Conservation (phyloP, 345 rosid genomes). For the Citrus maxima region DNA sequence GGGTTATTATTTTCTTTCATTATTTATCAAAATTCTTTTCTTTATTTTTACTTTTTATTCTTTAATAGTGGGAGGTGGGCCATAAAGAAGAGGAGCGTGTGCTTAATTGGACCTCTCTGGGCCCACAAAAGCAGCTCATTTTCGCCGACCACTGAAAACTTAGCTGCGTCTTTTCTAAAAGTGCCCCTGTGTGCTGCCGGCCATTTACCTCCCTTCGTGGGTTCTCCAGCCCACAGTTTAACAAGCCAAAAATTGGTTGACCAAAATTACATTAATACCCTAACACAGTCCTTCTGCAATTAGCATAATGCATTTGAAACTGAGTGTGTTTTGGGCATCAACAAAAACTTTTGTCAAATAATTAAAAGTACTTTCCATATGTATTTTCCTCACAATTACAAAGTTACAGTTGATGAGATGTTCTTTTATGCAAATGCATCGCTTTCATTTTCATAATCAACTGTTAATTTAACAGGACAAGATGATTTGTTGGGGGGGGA, state of each 20-base stretch:
- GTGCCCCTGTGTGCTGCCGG: constrained; percentile 17
- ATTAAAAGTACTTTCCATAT: neutral
- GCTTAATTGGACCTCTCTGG: constrained; percentile 9
- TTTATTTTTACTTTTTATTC: neutral
- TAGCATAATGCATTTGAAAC: no score
- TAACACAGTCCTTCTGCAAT: no score
- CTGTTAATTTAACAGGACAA: neutral
- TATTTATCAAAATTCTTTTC: neutral
- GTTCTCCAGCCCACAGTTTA: neutral
- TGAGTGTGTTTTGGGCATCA: no score
- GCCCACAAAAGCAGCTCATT: constrained; percentile 26
- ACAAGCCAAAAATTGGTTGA: neutral
- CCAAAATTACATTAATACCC: neutral
- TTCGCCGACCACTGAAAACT: constrained; percentile 25
- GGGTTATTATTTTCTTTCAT: neutral
- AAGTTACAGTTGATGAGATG: neutral
- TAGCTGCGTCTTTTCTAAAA: constrained; percentile 7
- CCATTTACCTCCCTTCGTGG: neutral
- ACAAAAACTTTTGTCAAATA: neutral
- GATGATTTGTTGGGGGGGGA: neutral
- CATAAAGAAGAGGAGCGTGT: constrained; percentile 29
- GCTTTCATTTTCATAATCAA: neutral
- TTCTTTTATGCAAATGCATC: neutral
- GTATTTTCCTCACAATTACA: neutral
- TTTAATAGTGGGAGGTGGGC: neutral